Evolutionary conservation across 805 yeast species (phyloP).

Genomic region (Candida sithepensis): DNA sequence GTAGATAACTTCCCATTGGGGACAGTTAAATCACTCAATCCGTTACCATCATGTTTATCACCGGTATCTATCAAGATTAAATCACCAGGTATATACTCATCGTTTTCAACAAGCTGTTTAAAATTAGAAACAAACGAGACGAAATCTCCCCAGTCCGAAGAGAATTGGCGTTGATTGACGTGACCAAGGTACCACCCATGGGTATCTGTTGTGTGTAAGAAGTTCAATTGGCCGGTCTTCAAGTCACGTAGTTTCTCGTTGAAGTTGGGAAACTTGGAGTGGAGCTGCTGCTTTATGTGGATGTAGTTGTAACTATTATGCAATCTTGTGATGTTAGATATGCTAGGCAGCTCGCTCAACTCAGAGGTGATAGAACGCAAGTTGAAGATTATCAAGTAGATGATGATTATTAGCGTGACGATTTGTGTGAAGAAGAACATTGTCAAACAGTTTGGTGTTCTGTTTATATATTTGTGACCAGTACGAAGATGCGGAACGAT

Average conservation of each 20-base stretch:
- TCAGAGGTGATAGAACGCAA: conserved; percentile 3
- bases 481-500: neutral
- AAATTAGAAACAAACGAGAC: conserved; percentile 61
- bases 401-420: conserved; percentile 3
- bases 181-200: conserved; percentile 98
- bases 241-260: conserved; percentile 48
- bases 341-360: neutral
- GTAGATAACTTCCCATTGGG: conserved; percentile 69
- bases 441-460: neutral
- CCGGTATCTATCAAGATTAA: conserved; percentile 81
- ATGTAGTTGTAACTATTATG: conserved; percentile 4
- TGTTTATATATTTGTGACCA: neutral
- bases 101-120: conserved; percentile 23
- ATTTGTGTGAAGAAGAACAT: conserved; percentile 7
- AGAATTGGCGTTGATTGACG: conserved; percentile 66
- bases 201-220: conserved; percentile 93
- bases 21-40: conserved; percentile 71
- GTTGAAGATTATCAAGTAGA: conserved; percentile 6
- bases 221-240: conserved; percentile 70
- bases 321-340: neutral
- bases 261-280: conserved; percentile 31
- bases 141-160: conserved; percentile 93
- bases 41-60: conserved; percentile 94
- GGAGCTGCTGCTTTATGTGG: conserved; percentile 26
- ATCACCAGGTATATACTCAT: conserved; percentile 45